Base-by-base conservation (phyloP, 768 basidiomycete species). In the Russula compacta region DNA sequence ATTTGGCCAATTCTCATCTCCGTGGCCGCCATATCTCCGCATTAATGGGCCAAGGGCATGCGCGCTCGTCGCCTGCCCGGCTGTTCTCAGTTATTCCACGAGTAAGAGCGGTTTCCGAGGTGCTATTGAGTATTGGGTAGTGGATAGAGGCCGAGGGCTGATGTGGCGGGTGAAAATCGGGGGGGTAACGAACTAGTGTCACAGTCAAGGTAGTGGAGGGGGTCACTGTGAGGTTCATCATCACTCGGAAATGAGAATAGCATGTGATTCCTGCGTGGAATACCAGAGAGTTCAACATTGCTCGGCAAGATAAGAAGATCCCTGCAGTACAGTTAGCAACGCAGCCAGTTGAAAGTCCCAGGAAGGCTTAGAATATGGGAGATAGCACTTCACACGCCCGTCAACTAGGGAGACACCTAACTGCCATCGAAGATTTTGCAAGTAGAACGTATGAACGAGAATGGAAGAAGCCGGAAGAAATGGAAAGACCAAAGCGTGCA, bases 1-100 rank as follows among this genome's bases (percentile, higher is more conserved):
- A 21, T 40, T 59, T 57, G 60, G 48, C 35, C 36, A 57, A 17
- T 39, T 57, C 43, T 61, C 60, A 61, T 61, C 38, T 61, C 60
- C 60, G 60, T 47, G 29, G 29, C 39, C 51, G 32, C 60, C 60
- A 50, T 39, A 17, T 57, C 60, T 35, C 43, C 60, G 50, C 33
- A 50, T 17, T n/a, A 17, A 19, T 43, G 15, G 36, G 6, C n/a
- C 7, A 6, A 44, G 8, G 38, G 15, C 52, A 7, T 9, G 24
- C 11, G 46, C 3, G 3, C 39, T 51, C 36, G 14, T 53, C 36
- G 10, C 7, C n/a, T 9, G 35, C 14, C 36, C 10, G 35, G 29
- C 48, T 15, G 15, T 38, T 42, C 43, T 43, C n/a, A 42, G 54
- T 24, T 44, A 39, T 56, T 39, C 43, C 36, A 39, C 44, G 48